Conservation (phyloP, 352 stramenopile genomes). For the Pythium phragmitis region DNA sequence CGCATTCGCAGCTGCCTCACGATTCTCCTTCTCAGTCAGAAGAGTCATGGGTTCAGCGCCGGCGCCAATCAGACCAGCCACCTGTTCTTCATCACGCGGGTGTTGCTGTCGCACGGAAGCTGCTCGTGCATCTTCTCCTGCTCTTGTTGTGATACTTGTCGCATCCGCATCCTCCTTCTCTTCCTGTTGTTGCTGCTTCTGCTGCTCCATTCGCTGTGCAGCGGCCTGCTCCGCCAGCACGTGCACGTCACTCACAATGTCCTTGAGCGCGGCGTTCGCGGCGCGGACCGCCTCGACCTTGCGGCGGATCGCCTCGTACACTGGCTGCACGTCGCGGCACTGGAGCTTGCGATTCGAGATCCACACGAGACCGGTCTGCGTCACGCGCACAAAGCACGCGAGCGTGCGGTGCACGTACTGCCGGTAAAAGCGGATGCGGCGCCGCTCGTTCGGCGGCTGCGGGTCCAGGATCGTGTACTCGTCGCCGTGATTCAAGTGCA, state of each 20-base stretch:
- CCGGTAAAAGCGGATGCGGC: slow-evolving; percentile 52
- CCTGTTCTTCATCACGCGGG: not conserved
- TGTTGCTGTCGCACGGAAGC: not conserved
- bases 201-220: not conserved
- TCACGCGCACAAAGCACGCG: slow-evolving; percentile 72
- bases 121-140: not conserved
- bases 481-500: slow-evolving; percentile 51
- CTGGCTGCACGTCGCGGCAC: slow-evolving; percentile 59
- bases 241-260: slow-evolving; percentile 30
- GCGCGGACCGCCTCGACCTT: slow-evolving; percentile 51
- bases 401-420: slow-evolving; percentile 69
- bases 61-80: not conserved
- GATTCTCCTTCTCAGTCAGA: slow-evolving; percentile 22
- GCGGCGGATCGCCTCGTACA: slow-evolving; percentile 63
- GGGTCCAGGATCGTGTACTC: slow-evolving; percentile 44
- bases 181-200: not conserved
- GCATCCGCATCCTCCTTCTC: not conserved
- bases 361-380: slow-evolving; percentile 75
- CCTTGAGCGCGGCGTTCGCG: slow-evolving; percentile 38
- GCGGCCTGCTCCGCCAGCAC: slow-evolving; percentile 2
- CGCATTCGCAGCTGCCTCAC: slow-evolving; percentile 9
- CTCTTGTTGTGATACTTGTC: not conserved
- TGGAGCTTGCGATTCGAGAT: slow-evolving; percentile 79
- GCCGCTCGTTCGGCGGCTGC: slow-evolving; percentile 33
- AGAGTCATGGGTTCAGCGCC: not conserved